Percentiles rank a stretch among this genome's conserved stretches.
These are phyloP conservation scores for Alternaria panax DNA, from an alignment of 2,329 filamentous ascomycete genomes.

Conservation along the genomic window DNA sequence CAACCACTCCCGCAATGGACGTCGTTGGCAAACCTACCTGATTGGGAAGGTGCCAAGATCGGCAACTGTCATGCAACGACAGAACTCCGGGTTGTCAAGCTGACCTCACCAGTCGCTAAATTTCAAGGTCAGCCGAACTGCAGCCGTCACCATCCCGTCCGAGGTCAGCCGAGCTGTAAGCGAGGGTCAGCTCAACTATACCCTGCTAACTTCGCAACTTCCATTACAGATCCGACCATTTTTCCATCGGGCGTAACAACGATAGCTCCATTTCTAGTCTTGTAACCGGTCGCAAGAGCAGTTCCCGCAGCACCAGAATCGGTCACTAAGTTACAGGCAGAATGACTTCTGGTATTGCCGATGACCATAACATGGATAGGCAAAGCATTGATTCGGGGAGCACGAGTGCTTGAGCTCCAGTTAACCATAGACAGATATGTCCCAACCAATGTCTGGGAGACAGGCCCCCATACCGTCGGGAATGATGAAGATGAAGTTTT, in stretches of 20 bases:
- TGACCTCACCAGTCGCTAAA: neutral
- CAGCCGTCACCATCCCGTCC: no score
- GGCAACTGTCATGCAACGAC: neutral
- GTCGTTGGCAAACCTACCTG: neutral
- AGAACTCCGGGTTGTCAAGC: neutral
- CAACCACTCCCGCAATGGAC: neutral
- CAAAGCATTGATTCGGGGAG: slow-evolving; percentile 27
- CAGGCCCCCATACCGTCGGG: slow-evolving; percentile 36
- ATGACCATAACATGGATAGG: slow-evolving; percentile 31
- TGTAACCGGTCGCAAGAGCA: slow-evolving; percentile 52
- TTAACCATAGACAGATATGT: slow-evolving; percentile 30
- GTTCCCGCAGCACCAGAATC: slow-evolving; percentile 54
- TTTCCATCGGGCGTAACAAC: slow-evolving; percentile 43
- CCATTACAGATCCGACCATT: slow-evolving; percentile 51
- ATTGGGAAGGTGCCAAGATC: neutral
- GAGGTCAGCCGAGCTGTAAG: neutral
- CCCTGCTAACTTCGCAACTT: slow-evolving; percentile 52
- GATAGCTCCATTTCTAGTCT: slow-evolving; percentile 51
- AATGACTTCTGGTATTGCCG: slow-evolving; percentile 30
- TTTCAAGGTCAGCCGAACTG: neutral
- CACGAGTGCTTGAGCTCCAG: slow-evolving; percentile 25
- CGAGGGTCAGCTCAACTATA: neutral
- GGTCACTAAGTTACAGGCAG: slow-evolving; percentile 49
- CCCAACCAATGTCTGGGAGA: slow-evolving; percentile 33
- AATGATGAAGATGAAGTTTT: slow-evolving; percentile 36